Evolutionary conservation across 306 rosid genomes (phyloP).

Genomic region (Gleditsia sinensis): DNA sequence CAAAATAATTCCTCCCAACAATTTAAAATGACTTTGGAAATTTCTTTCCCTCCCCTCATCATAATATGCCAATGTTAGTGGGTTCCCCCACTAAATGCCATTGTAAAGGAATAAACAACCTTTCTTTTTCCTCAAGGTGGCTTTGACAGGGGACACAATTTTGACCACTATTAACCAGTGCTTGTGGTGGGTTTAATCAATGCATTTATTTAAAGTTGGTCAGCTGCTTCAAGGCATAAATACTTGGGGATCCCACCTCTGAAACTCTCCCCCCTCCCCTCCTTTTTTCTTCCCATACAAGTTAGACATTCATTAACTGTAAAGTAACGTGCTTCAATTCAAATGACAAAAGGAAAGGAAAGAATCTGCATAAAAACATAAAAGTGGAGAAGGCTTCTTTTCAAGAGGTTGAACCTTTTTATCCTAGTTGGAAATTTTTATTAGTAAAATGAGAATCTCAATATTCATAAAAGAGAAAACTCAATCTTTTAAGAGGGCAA

Average conservation of each 20-base stretch:
- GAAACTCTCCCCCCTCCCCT: too few species aligned
- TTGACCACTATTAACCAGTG: conserved; percentile 44
- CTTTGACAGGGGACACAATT: conserved; percentile 39
- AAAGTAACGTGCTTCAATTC: conserved; percentile 18
- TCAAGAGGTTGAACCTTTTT: too few species aligned
- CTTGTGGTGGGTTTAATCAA: conserved; percentile 49
- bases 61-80: conserved; percentile 51
- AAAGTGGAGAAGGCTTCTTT: too few species aligned
- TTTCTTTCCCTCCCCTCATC: conserved; percentile 36
- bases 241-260: conserved; percentile 38
- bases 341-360: neutral
- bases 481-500: too few species aligned
- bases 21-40: conserved; percentile 19
- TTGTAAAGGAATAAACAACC: conserved; percentile 38
- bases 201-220: conserved; percentile 44
- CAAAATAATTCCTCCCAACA: conserved; percentile 43
- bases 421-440: too few species aligned
- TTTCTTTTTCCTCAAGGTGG: conserved; percentile 41
- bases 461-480: too few species aligned
- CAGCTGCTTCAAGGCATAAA: conserved; percentile 35
- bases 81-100: conserved; percentile 59
- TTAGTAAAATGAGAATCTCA: too few species aligned
- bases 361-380: neutral
- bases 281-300: neutral
- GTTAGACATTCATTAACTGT: conserved; percentile 2